phyloP scores from a whole-genome alignment of 176 grass and related monocot species.

The Pontederia crassipes region DNA sequence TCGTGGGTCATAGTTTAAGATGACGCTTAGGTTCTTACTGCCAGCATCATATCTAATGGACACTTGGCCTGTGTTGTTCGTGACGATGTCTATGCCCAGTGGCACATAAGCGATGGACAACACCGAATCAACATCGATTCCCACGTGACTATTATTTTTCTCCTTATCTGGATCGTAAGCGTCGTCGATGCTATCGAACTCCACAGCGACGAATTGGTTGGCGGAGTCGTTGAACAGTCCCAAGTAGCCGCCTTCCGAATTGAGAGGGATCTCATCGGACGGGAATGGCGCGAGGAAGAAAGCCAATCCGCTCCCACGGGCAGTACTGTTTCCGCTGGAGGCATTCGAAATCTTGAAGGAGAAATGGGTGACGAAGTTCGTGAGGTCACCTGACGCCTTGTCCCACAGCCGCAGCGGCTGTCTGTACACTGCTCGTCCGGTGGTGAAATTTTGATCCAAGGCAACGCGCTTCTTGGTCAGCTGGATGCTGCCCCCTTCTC shows the following conservation, averaged over 20 bases:
- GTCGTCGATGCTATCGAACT: constrained; percentile 25
- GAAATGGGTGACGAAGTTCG: constrained; percentile 33
- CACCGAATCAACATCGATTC: constrained; percentile 22
- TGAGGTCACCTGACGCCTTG: constrained; percentile 20
- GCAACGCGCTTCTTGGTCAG: background rate
- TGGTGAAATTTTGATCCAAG: background rate
- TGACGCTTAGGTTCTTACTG: background rate
- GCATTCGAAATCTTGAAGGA: constrained; percentile 20
- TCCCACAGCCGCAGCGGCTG: constrained; percentile 30
- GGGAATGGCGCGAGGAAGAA: constrained; percentile 42
- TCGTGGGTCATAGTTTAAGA: constrained; percentile 1
- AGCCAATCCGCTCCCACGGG: constrained; percentile 25
- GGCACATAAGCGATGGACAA: background rate
- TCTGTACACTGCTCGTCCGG: constrained; percentile 6
- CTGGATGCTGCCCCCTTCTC: background rate
- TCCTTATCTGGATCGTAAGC: constrained; percentile 17
- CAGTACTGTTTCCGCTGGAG: too few relatives aligned
- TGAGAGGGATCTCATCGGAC: background rate
- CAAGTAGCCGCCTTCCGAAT: constrained; percentile 17
- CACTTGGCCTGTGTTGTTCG: background rate
- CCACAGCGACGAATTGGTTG: constrained; percentile 20
- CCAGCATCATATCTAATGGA: constrained; percentile 11
- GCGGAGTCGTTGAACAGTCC: constrained; percentile 26
- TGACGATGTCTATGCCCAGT: background rate
- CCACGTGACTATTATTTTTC: background rate